Percentiles rank a stretch among this genome's conserved stretches.
phyloP scores from a whole-genome alignment of 1,284 basidiomycete genomes.

The Sporisorium scitamineum region DNA sequence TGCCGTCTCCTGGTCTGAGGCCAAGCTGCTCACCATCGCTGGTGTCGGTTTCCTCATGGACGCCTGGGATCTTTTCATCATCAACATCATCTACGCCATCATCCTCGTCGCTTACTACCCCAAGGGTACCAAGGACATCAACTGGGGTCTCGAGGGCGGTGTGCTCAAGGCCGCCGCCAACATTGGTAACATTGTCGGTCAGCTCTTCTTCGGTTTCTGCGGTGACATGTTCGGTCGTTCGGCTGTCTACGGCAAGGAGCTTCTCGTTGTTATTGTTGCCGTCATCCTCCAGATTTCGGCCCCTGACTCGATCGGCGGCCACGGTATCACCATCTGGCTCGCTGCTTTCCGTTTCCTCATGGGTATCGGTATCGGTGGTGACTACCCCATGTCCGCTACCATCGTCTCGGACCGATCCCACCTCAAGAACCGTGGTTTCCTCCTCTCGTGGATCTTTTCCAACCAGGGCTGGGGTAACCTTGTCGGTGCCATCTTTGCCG shows the following conservation, averaged over 20 bases:
- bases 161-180: constrained; percentile 66
- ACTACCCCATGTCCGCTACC: constrained; percentile 79
- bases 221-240: constrained; percentile 66
- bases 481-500: constrained; percentile 75
- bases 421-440: constrained; percentile 60
- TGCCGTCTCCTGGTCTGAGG: constrained; percentile 60
- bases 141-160: constrained; percentile 66
- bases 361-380: constrained; percentile 77
- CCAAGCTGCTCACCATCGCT: constrained; percentile 63
- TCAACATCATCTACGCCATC: constrained; percentile 67
- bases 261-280: constrained; percentile 62
- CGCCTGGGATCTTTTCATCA: constrained; percentile 66
- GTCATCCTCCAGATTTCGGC: constrained; percentile 66
- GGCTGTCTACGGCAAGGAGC: constrained; percentile 67
- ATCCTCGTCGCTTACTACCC: constrained; percentile 61
- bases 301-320: constrained; percentile 59
- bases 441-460: constrained; percentile 70
- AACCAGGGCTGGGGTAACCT: constrained; percentile 66
- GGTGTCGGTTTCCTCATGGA: constrained; percentile 68
- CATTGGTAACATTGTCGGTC: constrained; percentile 65
- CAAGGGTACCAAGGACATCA: constrained; percentile 56
- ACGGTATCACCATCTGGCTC: constrained; percentile 65
- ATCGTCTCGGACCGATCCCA: constrained; percentile 62
- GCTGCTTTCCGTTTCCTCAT: constrained; percentile 62
- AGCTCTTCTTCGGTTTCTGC: constrained; percentile 65